These are phyloP conservation scores for Sugiyamaella pinicola DNA, from an alignment of 1,139 yeast species.

Conservation along the genomic window DNA sequence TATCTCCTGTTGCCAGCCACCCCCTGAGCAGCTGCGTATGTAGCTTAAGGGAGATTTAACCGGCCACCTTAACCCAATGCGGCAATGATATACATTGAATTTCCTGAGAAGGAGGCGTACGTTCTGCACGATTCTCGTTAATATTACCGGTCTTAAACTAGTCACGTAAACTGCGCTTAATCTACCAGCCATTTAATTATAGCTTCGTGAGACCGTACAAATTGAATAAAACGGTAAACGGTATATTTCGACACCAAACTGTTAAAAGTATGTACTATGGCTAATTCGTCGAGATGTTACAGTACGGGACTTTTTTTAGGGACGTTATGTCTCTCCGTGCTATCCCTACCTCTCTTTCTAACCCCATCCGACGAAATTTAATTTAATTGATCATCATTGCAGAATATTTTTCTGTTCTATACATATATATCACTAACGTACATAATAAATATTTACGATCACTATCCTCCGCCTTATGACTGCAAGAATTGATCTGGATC, in stretches of 20 bases:
- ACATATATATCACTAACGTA: not conserved
- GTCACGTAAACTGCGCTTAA: not conserved
- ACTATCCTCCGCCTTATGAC: not conserved
- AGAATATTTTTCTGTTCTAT: not conserved
- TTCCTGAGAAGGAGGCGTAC: not conserved
- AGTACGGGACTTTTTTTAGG: too few species aligned
- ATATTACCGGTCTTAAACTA: not conserved
- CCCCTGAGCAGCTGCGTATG: slow-evolving; percentile 4
- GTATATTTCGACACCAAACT: not conserved
- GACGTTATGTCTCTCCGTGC: too few species aligned
- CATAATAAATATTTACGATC: not conserved
- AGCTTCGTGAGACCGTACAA: too few species aligned
- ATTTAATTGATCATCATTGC: not conserved
- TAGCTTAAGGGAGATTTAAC: slow-evolving; percentile 4
- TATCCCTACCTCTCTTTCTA: too few species aligned
- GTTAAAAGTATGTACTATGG: too few species aligned
- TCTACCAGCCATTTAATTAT: not conserved
- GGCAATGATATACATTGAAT: not conserved
- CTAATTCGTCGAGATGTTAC: too few species aligned
- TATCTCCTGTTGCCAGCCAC: slow-evolving; percentile 8
- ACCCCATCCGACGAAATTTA: too few species aligned
- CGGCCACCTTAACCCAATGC: slow-evolving; percentile 5
- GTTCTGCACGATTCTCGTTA: not conserved
- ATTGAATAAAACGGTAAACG: too few species aligned
- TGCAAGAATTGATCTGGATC: slow-evolving; percentile 29